Base-by-base conservation (phyloP, 805 yeast species). In the Schwanniomyces sp. region DNA sequence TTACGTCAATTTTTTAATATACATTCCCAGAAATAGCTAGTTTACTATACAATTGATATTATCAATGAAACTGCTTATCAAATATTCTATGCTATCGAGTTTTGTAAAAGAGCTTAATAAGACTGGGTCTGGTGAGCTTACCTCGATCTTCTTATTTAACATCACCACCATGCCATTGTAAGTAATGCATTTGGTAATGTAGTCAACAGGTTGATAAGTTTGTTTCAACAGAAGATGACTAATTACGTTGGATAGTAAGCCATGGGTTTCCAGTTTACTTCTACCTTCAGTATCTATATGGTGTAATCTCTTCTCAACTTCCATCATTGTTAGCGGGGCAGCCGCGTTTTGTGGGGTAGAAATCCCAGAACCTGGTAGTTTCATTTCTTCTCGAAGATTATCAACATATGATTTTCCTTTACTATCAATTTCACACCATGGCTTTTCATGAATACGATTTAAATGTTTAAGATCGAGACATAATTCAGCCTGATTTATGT, bases 121-220 rank as follows among this genome's bases (percentile, higher is more conserved):
- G 7, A 80, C 74, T 2, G 91, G 91, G 56, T 86, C 92, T 21
- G 86, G 83, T 3, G 85, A 78, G 25, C 81, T 75, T 3, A 84
- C 82, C 49, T 81, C 82, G 18, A 83, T 66, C 47, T 80, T 82
- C 49, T 79, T 84, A 50, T 70, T 66, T 24, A 85, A 82, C 57
- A 81, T 80, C 24, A 85, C 91, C 39, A 85, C 89, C 53, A 68
- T 72, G 37, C 72, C 69, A 48, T 78, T 68, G 60, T 78, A 85
- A 0, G 91, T 85, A 12, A 84, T 66, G 46, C 88, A 81, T 50
- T 85, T 76, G 14, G 85, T 82, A 43, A 86, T 69, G 59, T 79
- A 81, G 54, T 80, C 83, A 41, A 72, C 65, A 18, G 85, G 71
- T 27, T 54, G 57, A 29, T 58, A 52, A 44, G 56, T 66, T 7